Conservation (phyloP, 1,284 basidiomycete genomes). For the Neonothopanus nambi region DNA sequence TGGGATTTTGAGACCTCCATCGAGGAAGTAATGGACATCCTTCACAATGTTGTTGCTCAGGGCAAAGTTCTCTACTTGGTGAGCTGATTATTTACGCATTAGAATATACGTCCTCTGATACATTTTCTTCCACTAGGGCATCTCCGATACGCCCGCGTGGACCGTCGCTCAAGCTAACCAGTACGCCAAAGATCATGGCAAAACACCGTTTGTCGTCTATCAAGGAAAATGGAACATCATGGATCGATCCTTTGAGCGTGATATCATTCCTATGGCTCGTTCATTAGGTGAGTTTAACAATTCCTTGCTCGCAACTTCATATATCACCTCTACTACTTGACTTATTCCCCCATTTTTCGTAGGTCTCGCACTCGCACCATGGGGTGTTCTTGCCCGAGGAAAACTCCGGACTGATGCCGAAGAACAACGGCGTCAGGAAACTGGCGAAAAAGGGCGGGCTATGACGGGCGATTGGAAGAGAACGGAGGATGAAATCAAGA, state of each 20-base stretch:
- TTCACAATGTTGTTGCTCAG: slow-evolving; percentile 38
- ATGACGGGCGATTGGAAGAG: slow-evolving; percentile 21
- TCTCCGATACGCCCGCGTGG: slow-evolving; percentile 44
- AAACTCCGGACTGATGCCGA: slow-evolving; percentile 3
- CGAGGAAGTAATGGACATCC: slow-evolving; percentile 44
- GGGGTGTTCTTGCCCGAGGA: neutral
- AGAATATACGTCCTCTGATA: neutral
- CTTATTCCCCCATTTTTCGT: neutral
- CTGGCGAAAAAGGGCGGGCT: slow-evolving; percentile 20
- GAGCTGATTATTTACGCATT: slow-evolving; percentile 19
- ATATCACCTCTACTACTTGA: neutral
- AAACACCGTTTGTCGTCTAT: slow-evolving; percentile 53
- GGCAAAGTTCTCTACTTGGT: slow-evolving; percentile 47
- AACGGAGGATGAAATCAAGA: slow-evolving; percentile 25
- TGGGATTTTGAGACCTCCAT: slow-evolving; percentile 40
- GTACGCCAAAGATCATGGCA: slow-evolving; percentile 39
- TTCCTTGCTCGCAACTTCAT: neutral
- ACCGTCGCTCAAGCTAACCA: slow-evolving; percentile 38
- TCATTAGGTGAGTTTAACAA: slow-evolving; percentile 5
- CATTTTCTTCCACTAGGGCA: slow-evolving; percentile 19
- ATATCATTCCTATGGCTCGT: slow-evolving; percentile 54
- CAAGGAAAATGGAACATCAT: slow-evolving; percentile 57
- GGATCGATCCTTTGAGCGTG: slow-evolving; percentile 46
- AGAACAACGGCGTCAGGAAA: slow-evolving; percentile 3
- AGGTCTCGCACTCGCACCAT: slow-evolving; percentile 4